Conservation (phyloP, 805 yeast species). For the Candida broadrunensis region DNA sequence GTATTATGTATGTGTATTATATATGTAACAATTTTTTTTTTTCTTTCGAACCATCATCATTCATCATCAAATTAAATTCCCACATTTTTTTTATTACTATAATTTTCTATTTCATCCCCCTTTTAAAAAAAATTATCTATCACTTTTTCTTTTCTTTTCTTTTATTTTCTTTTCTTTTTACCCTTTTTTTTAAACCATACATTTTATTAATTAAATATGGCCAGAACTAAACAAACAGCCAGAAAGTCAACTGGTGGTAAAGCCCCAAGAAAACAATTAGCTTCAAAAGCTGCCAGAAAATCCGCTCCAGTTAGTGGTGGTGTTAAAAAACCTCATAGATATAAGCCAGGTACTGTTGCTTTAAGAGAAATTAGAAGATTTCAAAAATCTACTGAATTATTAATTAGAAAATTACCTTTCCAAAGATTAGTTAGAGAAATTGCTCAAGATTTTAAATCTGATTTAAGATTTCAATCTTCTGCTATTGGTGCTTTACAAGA, state of each 20-base stretch:
- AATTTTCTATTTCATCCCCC: too few species aligned
- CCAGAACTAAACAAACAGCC: slow-evolving; percentile 92
- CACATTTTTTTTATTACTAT: too few species aligned
- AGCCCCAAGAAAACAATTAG: slow-evolving; percentile 92
- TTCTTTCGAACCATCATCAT: too few species aligned
- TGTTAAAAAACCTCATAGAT: slow-evolving; percentile 94
- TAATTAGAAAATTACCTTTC: slow-evolving; percentile 95
- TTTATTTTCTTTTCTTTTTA: too few species aligned
- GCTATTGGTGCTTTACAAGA: slow-evolving; percentile 98
- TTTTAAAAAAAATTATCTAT: too few species aligned
- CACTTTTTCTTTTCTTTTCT: too few species aligned
- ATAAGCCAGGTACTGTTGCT: slow-evolving; percentile 96
- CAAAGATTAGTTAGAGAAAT: slow-evolving; percentile 96
- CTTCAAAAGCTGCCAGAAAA: slow-evolving; percentile 91
- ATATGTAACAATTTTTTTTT: too few species aligned
- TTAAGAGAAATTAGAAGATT: slow-evolving; percentile 96
- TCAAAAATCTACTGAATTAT: slow-evolving; percentile 92
- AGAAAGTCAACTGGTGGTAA: slow-evolving; percentile 96
- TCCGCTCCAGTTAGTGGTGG: slow-evolving; percentile 91
- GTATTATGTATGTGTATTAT: too few species aligned
- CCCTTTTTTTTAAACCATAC: too few species aligned
- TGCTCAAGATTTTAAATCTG: slow-evolving; percentile 91
- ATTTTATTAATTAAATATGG: slow-evolving; percentile 52
- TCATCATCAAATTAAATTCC: too few species aligned
- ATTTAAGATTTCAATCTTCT: slow-evolving; percentile 93